Percentiles rank a stretch among this genome's conserved stretches.
These are phyloP conservation scores for Jatropha curcas DNA, from an alignment of 345 rosid genomes.

Conservation along the genomic window DNA sequence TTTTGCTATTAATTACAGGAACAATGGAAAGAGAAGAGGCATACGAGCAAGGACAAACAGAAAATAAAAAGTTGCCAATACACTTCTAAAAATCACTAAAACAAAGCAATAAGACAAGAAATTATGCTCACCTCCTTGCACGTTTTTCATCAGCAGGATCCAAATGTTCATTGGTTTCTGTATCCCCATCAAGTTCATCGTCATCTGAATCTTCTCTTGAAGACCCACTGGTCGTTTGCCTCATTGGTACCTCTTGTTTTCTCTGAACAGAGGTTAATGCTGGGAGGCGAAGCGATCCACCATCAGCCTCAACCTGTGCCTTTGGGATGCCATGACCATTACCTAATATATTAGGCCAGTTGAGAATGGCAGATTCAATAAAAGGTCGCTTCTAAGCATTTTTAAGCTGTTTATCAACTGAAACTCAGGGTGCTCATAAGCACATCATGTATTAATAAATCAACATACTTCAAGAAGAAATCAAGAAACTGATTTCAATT, in stretches of 20 bases:
- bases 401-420: not conserved
- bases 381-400: not conserved
- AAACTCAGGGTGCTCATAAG: not conserved
- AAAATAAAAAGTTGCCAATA: not conserved
- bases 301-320: constrained; percentile 41
- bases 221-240: constrained; percentile 88
- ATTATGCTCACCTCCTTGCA: constrained; percentile 60
- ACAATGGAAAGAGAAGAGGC: not conserved
- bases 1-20: not conserved
- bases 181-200: constrained; percentile 88
- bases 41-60: not conserved
- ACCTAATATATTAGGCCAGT: too few species aligned
- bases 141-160: constrained; percentile 66
- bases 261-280: constrained; percentile 38
- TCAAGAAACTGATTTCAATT: not conserved
- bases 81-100: not conserved
- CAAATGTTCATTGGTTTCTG: constrained; percentile 58
- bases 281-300: constrained; percentile 34
- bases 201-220: constrained; percentile 91
- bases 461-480: constrained; percentile 5
- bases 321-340: constrained; percentile 29
- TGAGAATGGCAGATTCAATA: too few species aligned
- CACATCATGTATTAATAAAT: not conserved
- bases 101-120: not conserved
- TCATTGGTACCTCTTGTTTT: constrained; percentile 44